Conservation (phyloP, 768 basidiomycete genomes). For the Tylopilus plumbeoviolaceoides region DNA sequence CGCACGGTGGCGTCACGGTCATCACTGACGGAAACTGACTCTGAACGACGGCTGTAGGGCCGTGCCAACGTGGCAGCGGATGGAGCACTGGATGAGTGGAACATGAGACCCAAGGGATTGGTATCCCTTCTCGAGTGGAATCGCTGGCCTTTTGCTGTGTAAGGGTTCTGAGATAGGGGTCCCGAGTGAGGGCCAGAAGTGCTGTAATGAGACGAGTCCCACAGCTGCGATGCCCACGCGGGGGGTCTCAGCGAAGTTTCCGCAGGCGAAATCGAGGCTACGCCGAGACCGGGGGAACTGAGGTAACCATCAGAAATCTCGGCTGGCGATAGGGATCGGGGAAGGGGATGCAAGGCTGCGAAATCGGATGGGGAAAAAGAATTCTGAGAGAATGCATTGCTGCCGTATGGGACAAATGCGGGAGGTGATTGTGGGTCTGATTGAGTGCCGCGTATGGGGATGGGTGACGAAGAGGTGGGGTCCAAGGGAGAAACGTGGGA, state of each 20-base stretch:
- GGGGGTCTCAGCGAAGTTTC: slow-evolving; percentile 59
- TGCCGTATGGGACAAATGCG: slow-evolving; percentile 48
- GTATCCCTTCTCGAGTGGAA: slow-evolving; percentile 38
- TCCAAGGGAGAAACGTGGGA: slow-evolving; percentile 38
- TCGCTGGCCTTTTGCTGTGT: slow-evolving; percentile 38
- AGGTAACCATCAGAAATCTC: slow-evolving; percentile 48
- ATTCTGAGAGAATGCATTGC: slow-evolving; percentile 46
- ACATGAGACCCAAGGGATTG: slow-evolving; percentile 49
- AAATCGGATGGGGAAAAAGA: slow-evolving; percentile 59
- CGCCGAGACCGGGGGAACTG: slow-evolving; percentile 39
- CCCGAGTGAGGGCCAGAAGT: slow-evolving; percentile 38
- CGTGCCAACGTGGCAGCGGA: slow-evolving; percentile 51
- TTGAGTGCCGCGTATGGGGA: slow-evolving; percentile 53
- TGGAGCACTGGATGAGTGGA: slow-evolving; percentile 73
- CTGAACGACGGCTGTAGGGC: slow-evolving; percentile 62
- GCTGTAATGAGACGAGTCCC: slow-evolving; percentile 48
- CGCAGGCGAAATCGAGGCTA: slow-evolving; percentile 57
- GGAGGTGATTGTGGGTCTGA: slow-evolving; percentile 40
- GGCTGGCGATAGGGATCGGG: slow-evolving; percentile 56
- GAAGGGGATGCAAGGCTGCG: slow-evolving; percentile 58
- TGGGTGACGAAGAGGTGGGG: slow-evolving; percentile 50
- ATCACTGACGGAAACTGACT: slow-evolving; percentile 55
- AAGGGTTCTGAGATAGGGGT: slow-evolving; percentile 40
- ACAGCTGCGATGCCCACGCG: slow-evolving; percentile 64
- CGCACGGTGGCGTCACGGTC: slow-evolving; percentile 76